phyloP scores from a whole-genome alignment of 1,139 yeast genomes.

The Candida labiduridarum region DNA sequence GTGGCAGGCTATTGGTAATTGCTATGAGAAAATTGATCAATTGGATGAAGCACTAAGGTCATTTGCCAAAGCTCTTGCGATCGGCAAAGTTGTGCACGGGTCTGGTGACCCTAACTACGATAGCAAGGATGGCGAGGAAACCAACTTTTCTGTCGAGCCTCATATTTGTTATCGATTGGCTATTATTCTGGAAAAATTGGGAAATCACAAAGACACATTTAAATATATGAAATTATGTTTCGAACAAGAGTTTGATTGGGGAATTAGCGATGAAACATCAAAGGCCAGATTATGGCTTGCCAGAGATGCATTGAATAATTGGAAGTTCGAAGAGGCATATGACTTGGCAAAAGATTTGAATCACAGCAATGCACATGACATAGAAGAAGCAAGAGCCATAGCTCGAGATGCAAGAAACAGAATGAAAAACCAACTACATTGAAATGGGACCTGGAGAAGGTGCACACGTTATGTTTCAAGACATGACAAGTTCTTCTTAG shows the following conservation, averaged over 20 bases:
- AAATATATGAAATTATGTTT: conserved; percentile 74
- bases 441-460: neutral
- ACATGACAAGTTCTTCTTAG: too few species aligned
- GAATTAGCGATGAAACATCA: conserved; percentile 73
- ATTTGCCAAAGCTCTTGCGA: conserved; percentile 57
- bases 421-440: conserved; percentile 22
- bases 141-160: conserved; percentile 34
- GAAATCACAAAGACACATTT: conserved; percentile 56
- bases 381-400: conserved; percentile 86
- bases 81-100: conserved; percentile 35
- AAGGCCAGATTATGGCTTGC: conserved; percentile 91
- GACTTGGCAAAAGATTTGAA: conserved; percentile 74
- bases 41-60: conserved; percentile 64
- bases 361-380: conserved; percentile 79
- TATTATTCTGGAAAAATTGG: conserved; percentile 58
- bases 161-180: conserved; percentile 72
- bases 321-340: conserved; percentile 69
- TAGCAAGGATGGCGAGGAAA: conserved; percentile 13
- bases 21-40: conserved; percentile 81
- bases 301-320: conserved; percentile 56
- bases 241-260: conserved; percentile 66
- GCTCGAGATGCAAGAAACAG: conserved; percentile 69
- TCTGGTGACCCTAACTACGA: neutral
- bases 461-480: neutral
- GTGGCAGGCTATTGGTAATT: conserved; percentile 96